These are phyloP conservation scores for Neoscytalidium dimidiatum DNA, from an alignment of 2,329 filamentous ascomycete species.

Conservation along the genomic window DNA sequence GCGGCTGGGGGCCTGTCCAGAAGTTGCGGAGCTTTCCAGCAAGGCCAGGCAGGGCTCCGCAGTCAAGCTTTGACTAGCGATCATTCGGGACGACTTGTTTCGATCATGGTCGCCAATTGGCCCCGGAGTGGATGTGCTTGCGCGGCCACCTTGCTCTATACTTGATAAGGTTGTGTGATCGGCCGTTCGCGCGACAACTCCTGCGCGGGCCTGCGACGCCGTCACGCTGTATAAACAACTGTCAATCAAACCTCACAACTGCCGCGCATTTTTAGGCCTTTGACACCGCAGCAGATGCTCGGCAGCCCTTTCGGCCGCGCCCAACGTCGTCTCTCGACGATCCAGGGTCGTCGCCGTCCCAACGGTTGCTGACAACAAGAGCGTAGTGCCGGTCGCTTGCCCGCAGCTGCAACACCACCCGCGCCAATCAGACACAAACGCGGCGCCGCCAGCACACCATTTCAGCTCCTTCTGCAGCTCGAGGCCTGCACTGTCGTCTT, in stretches of 20 bases:
- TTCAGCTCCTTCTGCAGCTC: neutral
- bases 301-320: neutral
- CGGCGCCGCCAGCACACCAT: neutral
- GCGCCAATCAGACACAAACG: neutral
- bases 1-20: conserved; percentile 1
- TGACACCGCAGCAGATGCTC: neutral
- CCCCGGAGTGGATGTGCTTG: conserved; percentile 1
- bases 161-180: conserved; percentile 18
- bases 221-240: conserved; percentile 5
- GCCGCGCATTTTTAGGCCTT: neutral
- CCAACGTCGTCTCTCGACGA: neutral
- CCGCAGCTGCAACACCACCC: neutral
- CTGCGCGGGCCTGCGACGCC: conserved; percentile 1
- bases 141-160: conserved; percentile 10
- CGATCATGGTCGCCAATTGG: conserved; percentile 1
- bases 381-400: neutral
- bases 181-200: conserved; percentile 13
- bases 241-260: neutral
- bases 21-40: conserved; percentile 15
- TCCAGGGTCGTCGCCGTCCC: too few species aligned
- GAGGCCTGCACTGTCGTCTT: neutral
- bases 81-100: conserved; percentile 16
- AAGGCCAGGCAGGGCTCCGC: conserved; percentile 5
- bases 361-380: neutral
- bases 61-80: conserved; percentile 9